These are phyloP conservation scores for Isabelozyma pseudorhagii DNA, from an alignment of 805 yeast species.

Conservation along the genomic window DNA sequence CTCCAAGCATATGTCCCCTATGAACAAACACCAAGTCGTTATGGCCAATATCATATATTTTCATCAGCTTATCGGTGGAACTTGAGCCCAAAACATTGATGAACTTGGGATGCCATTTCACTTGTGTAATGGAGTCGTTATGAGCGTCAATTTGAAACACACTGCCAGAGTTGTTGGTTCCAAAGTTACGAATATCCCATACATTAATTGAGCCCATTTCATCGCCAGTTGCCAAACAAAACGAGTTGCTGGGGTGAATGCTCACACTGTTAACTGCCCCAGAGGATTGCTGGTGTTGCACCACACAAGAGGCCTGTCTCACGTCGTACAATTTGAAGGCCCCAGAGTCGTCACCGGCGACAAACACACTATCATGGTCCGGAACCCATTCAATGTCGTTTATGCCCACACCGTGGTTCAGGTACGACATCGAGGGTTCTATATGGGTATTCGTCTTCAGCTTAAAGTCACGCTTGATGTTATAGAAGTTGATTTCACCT, in stretches of 20 bases:
- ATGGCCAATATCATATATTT: slow-evolving; percentile 53
- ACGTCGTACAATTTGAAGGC: slow-evolving; percentile 50
- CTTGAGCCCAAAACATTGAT: slow-evolving; percentile 60
- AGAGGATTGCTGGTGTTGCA: slow-evolving; percentile 10
- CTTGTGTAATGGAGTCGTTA: slow-evolving; percentile 53
- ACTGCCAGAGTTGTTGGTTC: slow-evolving; percentile 4
- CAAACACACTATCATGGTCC: slow-evolving; percentile 58
- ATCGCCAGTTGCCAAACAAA: slow-evolving; percentile 67
- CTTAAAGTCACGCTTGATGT: slow-evolving; percentile 45
- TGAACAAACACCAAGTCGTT: slow-evolving; percentile 56
- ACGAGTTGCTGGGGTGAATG: slow-evolving; percentile 55
- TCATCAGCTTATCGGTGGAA: slow-evolving; percentile 61
- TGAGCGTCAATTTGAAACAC: slow-evolving; percentile 28
- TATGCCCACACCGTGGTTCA: slow-evolving; percentile 44
- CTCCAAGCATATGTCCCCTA: slow-evolving; percentile 85
- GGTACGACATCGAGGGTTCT: slow-evolving; percentile 3
- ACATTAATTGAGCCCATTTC: slow-evolving; percentile 51
- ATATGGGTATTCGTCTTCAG: slow-evolving; percentile 14
- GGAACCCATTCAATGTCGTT: slow-evolving; percentile 75
- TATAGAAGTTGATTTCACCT: slow-evolving; percentile 67
- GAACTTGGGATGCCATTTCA: slow-evolving; percentile 69
- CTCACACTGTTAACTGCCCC: slow-evolving; percentile 55
- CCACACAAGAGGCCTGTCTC: slow-evolving; percentile 26
- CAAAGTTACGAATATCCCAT: slow-evolving; percentile 60
- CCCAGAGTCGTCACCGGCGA: slow-evolving; percentile 66